Conservation (phyloP, 306 rosid genomes). For the Cucurbita argyrosperma region DNA sequence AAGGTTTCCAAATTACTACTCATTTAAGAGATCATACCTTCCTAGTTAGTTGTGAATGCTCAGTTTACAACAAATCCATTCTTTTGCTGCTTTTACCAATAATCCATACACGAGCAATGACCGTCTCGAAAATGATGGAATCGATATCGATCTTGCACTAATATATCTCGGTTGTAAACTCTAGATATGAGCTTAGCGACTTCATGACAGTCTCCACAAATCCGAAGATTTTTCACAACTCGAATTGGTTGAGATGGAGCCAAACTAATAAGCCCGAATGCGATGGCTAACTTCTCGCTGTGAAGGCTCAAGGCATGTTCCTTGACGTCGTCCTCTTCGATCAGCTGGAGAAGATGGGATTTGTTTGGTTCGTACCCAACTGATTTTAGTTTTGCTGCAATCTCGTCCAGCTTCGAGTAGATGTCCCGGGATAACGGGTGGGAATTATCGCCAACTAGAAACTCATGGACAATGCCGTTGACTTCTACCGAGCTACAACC, state of each 20-base stretch:
- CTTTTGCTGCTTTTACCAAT: slow-evolving; percentile 24
- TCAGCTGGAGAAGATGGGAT: slow-evolving; percentile 33
- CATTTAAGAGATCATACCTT: neutral
- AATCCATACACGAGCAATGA: slow-evolving; percentile 45
- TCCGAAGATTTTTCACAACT: slow-evolving; percentile 52
- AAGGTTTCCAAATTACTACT: neutral
- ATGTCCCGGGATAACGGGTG: slow-evolving; percentile 32
- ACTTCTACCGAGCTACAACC: slow-evolving; percentile 46
- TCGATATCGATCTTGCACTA: slow-evolving; percentile 47
- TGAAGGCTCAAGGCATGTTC: slow-evolving; percentile 42
- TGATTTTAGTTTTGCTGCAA: slow-evolving; percentile 28
- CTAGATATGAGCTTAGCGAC: slow-evolving; percentile 46
- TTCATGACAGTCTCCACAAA: slow-evolving; percentile 47
- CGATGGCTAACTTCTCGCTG: slow-evolving; percentile 48
- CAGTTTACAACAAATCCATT: neutral
- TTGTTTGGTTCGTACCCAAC: slow-evolving; percentile 37
- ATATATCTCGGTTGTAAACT: slow-evolving; percentile 32
- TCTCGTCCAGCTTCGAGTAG: slow-evolving; percentile 43
- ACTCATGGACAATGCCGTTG: slow-evolving; percentile 31
- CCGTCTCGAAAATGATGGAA: slow-evolving; percentile 50
- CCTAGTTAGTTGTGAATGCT: neutral
- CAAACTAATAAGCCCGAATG: slow-evolving; percentile 40
- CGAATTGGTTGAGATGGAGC: slow-evolving; percentile 38
- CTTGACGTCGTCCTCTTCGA: slow-evolving; percentile 43
- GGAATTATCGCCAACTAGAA: slow-evolving; percentile 39